Evolutionary conservation across 306 rosid species (phyloP), one percentile per base, ranked within the genome.

Genomic region (Sicyos baderoa): DNA sequence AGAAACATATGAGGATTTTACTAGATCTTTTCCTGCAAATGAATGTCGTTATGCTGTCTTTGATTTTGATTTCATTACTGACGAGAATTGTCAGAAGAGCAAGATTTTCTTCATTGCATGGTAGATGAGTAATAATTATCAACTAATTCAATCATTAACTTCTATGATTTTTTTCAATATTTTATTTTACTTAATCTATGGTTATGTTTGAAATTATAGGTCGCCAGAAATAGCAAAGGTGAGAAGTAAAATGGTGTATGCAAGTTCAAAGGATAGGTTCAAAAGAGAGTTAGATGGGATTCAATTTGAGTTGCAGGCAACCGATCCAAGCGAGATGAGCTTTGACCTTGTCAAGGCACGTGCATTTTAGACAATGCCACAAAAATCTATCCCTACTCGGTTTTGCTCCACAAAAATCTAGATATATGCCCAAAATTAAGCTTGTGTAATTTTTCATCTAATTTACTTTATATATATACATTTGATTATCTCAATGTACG

Each of bases 101-200:
- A 84, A 84, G 84, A 84, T 84, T 68, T 82, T 79, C 75, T 84
- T 84, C 68, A 71, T 84, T 76, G 89, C 86, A 19, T 82, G 89
- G 89, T 48, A 48, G 2, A 13, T 9, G 29, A 25, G 29, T 25
- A 25, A 25, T 25, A 25, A 25, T 25, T 32, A 32, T 5, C 37
- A 32, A 32, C 4, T 32, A 32, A 2, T 32, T 32, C 3, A 3
- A 25, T 25, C 29, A 4, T 32, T 32, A 4, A 1, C 5, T 4
- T 25, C 3, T 32, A 32, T 4, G 4, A 4, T 32, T 2, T 32
- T 1, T 25, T 25, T 25, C 3, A n/a, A n/a, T n/a, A n/a, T n/a
- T n/a, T n/a, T n/a, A n/a, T 32, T 32, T 32, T 3, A 32, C 0
- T 42, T 7, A 8, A 42, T 0, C 10, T 42, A 1, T 42, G 9